Conservation (phyloP, 2,329 filamentous ascomycete genomes). For the Aaosphaeria arxii region DNA sequence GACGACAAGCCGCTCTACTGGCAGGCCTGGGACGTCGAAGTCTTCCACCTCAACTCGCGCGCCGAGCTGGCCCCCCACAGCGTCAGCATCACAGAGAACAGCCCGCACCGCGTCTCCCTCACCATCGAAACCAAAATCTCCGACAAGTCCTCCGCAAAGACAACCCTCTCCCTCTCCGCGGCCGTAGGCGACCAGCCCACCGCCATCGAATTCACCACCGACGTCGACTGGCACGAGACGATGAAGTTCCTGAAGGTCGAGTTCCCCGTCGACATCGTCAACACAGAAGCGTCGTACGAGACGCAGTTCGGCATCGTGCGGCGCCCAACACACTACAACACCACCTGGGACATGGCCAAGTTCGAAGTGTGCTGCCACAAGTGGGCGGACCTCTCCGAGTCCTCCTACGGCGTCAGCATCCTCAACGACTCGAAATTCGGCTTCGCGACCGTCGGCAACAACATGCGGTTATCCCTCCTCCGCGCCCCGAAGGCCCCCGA, state of each 20-base stretch:
- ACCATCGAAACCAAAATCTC: conserved; percentile 85
- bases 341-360: conserved; percentile 95
- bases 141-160: conserved; percentile 79
- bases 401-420: conserved; percentile 85
- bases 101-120: conserved; percentile 74
- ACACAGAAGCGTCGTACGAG: conserved; percentile 92
- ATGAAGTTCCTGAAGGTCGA: conserved; percentile 99
- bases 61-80: conserved; percentile 68
- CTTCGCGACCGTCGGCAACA: conserved; percentile 82
- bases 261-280: conserved; percentile 88
- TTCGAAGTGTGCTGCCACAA: conserved; percentile 97
- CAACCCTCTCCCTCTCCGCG: conserved; percentile 76
- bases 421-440: conserved; percentile 96
- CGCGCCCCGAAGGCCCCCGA: conserved; percentile 90
- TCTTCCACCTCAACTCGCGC: conserved; percentile 87
- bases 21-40: conserved; percentile 98
- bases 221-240: conserved; percentile 95
- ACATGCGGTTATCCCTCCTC: conserved; percentile 86
- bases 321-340: conserved; percentile 97
- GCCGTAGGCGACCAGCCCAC: conserved; percentile 63
- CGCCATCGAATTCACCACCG: conserved; percentile 73
- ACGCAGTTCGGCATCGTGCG: conserved; percentile 88
- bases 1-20: conserved; percentile 97
- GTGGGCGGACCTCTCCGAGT: conserved; percentile 86
- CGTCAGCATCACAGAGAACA: conserved; percentile 69